Percentiles rank a stretch among this genome's conserved stretches.
These are phyloP conservation scores for Globisporangium camurandrum DNA, from an alignment of 352 stramenopile species.

Conservation along the genomic window DNA sequence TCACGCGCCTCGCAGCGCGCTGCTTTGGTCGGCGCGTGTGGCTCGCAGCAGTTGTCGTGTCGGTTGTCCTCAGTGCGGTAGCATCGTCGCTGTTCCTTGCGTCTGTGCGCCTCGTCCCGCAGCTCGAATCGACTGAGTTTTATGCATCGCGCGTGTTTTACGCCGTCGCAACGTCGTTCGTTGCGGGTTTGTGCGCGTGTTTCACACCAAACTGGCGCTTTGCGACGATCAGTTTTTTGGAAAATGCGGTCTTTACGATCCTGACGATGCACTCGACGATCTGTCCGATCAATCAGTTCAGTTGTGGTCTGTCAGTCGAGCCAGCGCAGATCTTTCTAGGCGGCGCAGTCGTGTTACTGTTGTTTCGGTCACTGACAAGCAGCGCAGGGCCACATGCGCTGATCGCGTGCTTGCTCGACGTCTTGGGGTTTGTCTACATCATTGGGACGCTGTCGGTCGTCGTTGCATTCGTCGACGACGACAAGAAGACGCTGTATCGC, in stretches of 20 bases:
- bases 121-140: slow-evolving; percentile 41
- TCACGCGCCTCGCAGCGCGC: slow-evolving; percentile 23
- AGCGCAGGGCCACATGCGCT: slow-evolving; percentile 17
- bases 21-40: slow-evolving; percentile 38
- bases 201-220: slow-evolving; percentile 63
- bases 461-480: slow-evolving; percentile 58
- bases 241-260: slow-evolving; percentile 63
- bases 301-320: slow-evolving; percentile 38
- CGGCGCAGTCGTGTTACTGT: slow-evolving; percentile 44
- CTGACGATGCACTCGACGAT: slow-evolving; percentile 57
- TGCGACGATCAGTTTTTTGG: slow-evolving; percentile 50
- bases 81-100: slow-evolving; percentile 26
- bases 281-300: slow-evolving; percentile 67
- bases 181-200: slow-evolving; percentile 40
- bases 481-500: slow-evolving; percentile 37
- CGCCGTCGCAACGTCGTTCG: slow-evolving; percentile 45
- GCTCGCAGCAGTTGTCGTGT: slow-evolving; percentile 38
- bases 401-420: slow-evolving; percentile 44
- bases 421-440: slow-evolving; percentile 68
- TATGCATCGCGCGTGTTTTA: slow-evolving; percentile 55
- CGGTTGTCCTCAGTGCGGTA: slow-evolving; percentile 19
- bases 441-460: slow-evolving; percentile 55
- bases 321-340: slow-evolving; percentile 43
- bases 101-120: slow-evolving; percentile 30
- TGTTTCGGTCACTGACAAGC: slow-evolving; percentile 28